phyloP scores from a whole-genome alignment of 192 early-diverging fungal species.

The Coemansia sp. region DNA sequence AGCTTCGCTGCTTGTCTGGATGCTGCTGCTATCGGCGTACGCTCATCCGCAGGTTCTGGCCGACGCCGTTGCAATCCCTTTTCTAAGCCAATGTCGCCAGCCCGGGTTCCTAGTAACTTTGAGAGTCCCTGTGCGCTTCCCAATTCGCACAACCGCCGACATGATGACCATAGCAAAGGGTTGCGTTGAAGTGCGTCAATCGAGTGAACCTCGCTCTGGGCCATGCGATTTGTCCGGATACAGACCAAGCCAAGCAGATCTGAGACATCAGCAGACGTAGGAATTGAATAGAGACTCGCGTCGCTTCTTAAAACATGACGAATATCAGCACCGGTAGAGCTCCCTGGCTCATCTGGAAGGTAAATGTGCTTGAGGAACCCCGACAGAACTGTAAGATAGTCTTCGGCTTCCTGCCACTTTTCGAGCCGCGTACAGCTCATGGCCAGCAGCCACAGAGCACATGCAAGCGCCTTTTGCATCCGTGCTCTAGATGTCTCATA shows the following conservation, averaged over 20 bases:
- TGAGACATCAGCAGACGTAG: conserved; percentile 34
- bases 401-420: conserved; percentile 56
- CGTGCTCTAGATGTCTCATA: conserved; percentile 18
- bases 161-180: conserved; percentile 51
- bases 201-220: conserved; percentile 41
- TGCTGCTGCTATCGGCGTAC: conserved; percentile 8
- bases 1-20: neutral
- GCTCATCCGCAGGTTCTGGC: neutral
- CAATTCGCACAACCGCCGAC: conserved; percentile 44
- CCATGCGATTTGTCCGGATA: conserved; percentile 38
- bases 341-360: conserved; percentile 26
- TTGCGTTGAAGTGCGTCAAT: conserved; percentile 40
- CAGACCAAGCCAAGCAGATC: conserved; percentile 50
- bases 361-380: conserved; percentile 17
- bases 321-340: conserved; percentile 17
- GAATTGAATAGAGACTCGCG: conserved; percentile 21
- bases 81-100: neutral
- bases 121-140: conserved; percentile 19
- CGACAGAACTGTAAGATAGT: conserved; percentile 29
- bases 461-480: conserved; percentile 41
- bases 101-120: conserved; percentile 4
- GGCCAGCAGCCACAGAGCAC: conserved; percentile 45
- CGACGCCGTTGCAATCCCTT: neutral
- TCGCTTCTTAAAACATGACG: neutral
- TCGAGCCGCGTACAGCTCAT: conserved; percentile 48